phyloP scores from a whole-genome alignment of 768 basidiomycete genomes.

The Collybiopsis luxurians region DNA sequence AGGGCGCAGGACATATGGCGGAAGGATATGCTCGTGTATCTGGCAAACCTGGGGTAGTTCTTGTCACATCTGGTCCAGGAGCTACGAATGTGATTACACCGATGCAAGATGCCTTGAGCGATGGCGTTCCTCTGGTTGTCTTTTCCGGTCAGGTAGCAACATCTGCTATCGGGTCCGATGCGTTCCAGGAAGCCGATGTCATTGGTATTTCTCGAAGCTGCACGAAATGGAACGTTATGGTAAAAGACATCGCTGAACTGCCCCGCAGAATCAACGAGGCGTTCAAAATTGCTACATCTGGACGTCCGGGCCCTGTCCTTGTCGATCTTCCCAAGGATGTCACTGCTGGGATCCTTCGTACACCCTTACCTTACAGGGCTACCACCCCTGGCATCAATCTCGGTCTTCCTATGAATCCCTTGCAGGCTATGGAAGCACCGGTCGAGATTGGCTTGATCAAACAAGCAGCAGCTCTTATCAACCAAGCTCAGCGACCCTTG shows the following conservation, averaged over 20 bases:
- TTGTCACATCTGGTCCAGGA: slow-evolving; percentile 97
- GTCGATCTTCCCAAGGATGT: slow-evolving; percentile 99
- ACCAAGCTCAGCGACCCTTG: slow-evolving; percentile 84
- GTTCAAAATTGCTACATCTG: slow-evolving; percentile 98
- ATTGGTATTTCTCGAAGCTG: slow-evolving; percentile 95
- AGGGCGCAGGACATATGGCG: slow-evolving; percentile 99
- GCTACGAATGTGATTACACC: slow-evolving; percentile 98
- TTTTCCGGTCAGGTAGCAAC: slow-evolving; percentile 99
- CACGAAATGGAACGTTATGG: slow-evolving; percentile 99
- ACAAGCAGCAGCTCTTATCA: slow-evolving; percentile 88
- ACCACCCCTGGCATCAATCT: slow-evolving; percentile 80
- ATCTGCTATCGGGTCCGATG: slow-evolving; percentile 97
- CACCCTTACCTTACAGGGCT: slow-evolving; percentile 80
- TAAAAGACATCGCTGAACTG: slow-evolving; percentile 93
- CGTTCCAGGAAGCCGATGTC: slow-evolving; percentile 98
- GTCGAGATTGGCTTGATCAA: slow-evolving; percentile 66
- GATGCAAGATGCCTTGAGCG: slow-evolving; percentile 95
- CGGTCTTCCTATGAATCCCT: slow-evolving; percentile 72
- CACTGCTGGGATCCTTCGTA: slow-evolving; percentile 87
- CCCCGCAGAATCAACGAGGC: slow-evolving; percentile 97
- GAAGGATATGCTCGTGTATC: slow-evolving; percentile 98
- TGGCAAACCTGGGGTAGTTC: slow-evolving; percentile 95
- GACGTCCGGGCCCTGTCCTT: slow-evolving; percentile 95
- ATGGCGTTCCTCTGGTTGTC: slow-evolving; percentile 92
- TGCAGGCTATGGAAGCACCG: slow-evolving; percentile 54